Evolutionary conservation across 805 yeast species (phyloP).

Genomic region (Ogataea sp.): DNA sequence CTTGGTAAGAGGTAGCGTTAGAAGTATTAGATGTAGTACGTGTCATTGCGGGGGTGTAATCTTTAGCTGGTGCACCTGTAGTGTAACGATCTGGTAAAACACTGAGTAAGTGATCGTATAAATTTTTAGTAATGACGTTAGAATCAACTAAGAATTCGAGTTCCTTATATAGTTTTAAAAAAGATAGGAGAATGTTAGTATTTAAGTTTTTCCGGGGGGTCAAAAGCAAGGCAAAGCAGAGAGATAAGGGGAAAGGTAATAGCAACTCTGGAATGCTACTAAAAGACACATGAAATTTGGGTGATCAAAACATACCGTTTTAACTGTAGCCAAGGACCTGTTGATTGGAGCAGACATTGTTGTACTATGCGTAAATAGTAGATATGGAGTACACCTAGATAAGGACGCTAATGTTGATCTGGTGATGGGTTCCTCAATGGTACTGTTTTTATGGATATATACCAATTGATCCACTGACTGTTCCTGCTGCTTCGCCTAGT

Average conservation of each 20-base stretch:
- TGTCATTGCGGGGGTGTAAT: constrained; percentile 23
- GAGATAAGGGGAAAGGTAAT: neutral
- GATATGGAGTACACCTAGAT: neutral
- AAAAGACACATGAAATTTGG: no score
- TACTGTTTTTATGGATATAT: no score
- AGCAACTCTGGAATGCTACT: no score
- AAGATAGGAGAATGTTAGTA: neutral
- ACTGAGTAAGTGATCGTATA: constrained; percentile 40
- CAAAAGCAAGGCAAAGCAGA: no score
- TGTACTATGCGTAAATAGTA: neutral
- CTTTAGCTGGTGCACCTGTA: constrained; percentile 43
- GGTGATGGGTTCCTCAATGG: no score
- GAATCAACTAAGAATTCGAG: constrained; percentile 74
- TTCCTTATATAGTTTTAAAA: constrained; percentile 31
- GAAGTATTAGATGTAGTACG: constrained; percentile 9
- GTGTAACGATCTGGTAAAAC: constrained; percentile 52
- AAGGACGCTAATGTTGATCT: no score
- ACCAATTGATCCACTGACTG: no score
- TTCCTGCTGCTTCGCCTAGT: no score
- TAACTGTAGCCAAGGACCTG: constrained; percentile 67
- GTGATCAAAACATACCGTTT: constrained; percentile 43
- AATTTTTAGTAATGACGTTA: constrained; percentile 53
- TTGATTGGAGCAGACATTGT: constrained; percentile 51
- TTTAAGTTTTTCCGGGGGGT: neutral
- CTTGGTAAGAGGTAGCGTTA: neutral